A percentile compares a stretch with the other conserved stretches of the same genome.
Evolutionary conservation across 169 alveolate species (phyloP).

Genomic region (Blepharisma undulans): DNA sequence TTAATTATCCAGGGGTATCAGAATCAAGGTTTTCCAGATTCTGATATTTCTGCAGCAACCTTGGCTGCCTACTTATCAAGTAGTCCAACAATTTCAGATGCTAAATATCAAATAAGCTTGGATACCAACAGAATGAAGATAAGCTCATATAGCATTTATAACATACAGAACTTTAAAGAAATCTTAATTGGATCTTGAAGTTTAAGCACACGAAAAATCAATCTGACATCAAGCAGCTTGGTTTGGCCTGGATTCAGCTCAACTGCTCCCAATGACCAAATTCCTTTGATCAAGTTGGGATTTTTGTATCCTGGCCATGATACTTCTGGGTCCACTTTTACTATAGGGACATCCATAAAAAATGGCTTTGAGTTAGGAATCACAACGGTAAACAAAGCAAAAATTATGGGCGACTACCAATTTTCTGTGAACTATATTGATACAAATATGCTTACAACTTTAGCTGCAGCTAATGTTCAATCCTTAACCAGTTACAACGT

Average conservation of each 20-base stretch:
- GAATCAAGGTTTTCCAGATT: background rate
- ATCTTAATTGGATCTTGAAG: background rate
- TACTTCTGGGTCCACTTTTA: background rate
- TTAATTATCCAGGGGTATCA: background rate
- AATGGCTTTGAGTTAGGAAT: background rate
- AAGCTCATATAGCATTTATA: background rate
- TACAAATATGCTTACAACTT: background rate
- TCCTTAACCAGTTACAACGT: background rate
- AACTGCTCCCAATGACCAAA: background rate
- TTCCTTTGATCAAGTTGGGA: background rate
- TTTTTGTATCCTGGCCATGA: slow-evolving; percentile 12
- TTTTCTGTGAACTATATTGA: background rate
- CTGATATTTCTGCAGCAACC: background rate
- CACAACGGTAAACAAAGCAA: background rate
- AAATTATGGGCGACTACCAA: background rate
- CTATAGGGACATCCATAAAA: background rate
- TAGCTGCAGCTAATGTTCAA: background rate
- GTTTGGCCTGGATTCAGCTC: slow-evolving; percentile 24
- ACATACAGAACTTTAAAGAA: background rate
- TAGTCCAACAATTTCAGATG: background rate
- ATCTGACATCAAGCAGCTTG: background rate
- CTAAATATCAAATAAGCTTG: background rate
- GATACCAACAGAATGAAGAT: background rate
- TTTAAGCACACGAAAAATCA: too few relatives aligned
- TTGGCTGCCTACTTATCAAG: background rate